phyloP scores from a whole-genome alignment of 2,329 filamentous ascomycete genomes.

The Tolypocladium guangdongense region DNA sequence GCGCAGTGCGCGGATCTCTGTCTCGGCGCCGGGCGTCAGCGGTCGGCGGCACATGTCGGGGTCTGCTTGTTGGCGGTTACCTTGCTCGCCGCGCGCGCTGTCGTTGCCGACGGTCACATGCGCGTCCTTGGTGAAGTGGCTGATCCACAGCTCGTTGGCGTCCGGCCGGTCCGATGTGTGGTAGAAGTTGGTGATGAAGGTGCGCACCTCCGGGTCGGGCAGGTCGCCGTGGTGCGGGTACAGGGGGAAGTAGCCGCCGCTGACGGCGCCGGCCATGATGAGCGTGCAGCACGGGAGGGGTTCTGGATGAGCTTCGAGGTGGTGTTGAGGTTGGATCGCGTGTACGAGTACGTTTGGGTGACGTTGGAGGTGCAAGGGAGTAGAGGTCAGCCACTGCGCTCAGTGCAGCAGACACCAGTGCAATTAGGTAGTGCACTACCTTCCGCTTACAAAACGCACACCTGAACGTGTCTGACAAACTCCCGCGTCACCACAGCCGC shows the following conservation, averaged over 20 bases:
- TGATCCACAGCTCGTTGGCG: conserved; percentile 32
- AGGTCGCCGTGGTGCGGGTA: conserved; percentile 19
- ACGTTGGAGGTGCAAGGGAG: background rate
- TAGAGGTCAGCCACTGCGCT: too few species aligned
- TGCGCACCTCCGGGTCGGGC: conserved; percentile 19
- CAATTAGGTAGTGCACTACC: too few species aligned
- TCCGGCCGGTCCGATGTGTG: conserved; percentile 28
- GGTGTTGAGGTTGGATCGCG: background rate
- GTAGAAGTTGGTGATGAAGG: conserved; percentile 34
- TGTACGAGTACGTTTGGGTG: background rate
- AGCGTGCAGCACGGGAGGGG: background rate
- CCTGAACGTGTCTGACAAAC: too few species aligned
- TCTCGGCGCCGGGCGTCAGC: too few species aligned
- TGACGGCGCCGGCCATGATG: conserved; percentile 8
- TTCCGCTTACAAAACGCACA: too few species aligned
- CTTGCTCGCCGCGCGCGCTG: conserved; percentile 23
- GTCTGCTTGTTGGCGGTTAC: conserved; percentile 8
- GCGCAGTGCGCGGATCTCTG: conserved; percentile 31
- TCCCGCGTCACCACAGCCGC: too few species aligned
- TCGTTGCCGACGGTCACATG: conserved; percentile 29
- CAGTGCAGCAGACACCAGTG: too few species aligned
- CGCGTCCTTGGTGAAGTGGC: conserved; percentile 30
- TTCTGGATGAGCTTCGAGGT: background rate
- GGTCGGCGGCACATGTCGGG: background rate
- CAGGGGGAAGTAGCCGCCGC: conserved; percentile 17